Conservation (phyloP, 2,329 filamentous ascomycete species). For the Fusarium transvaalense region DNA sequence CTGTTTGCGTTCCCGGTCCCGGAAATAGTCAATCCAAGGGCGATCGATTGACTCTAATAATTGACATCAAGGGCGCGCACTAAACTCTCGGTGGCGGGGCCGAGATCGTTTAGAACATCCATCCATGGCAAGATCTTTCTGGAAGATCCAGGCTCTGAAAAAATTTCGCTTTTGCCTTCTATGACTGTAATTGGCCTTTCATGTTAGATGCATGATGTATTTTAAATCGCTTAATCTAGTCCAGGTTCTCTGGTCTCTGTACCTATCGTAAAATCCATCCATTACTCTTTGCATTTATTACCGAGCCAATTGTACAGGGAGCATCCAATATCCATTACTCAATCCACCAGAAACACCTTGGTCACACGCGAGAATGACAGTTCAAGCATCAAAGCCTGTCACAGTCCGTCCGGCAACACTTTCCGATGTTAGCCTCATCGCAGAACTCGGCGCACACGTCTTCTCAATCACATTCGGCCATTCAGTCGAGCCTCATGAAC, state of each 20-base stretch:
- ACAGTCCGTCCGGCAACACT: constrained; percentile 16
- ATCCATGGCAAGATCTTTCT: constrained; percentile 13
- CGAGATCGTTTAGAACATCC: neutral
- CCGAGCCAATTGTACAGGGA: neutral
- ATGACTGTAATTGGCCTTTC: neutral
- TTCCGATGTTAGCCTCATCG: constrained; percentile 43
- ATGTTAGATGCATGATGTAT: neutral
- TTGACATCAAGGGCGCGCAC: constrained; percentile 33
- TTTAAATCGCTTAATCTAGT: neutral
- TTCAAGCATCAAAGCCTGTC: neutral
- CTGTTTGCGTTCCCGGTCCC: neutral
- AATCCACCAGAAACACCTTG: neutral
- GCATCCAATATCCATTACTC: neutral
- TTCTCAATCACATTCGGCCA: constrained; percentile 59
- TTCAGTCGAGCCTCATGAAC: constrained; percentile 54
- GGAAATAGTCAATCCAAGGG: neutral
- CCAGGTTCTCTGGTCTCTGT: neutral
- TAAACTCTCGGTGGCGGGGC: constrained; percentile 1
- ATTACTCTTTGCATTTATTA: neutral
- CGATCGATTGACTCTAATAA: neutral
- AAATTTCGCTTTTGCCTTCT: neutral
- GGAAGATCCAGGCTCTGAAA: neutral
- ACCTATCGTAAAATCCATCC: neutral
- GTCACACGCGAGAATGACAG: neutral
- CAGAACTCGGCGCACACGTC: constrained; percentile 52